Base-by-base conservation (phyloP, 2,329 filamentous ascomycete species). In the Didymella pomorum region DNA sequence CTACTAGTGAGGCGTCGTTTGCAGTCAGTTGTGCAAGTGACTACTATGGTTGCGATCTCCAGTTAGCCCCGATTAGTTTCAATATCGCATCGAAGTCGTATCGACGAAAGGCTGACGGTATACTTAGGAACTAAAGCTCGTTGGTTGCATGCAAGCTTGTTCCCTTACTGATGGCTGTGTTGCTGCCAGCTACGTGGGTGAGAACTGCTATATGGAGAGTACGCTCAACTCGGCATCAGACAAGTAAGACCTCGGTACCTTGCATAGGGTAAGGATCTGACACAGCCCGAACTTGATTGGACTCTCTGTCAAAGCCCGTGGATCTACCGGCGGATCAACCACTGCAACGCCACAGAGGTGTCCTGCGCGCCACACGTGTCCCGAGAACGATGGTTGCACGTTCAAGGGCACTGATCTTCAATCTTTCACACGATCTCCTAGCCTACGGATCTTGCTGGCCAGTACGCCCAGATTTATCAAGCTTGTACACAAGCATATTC, bases 141-240 rank as follows among this genome's bases (percentile, higher is more conserved):
- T 18, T 4, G 44, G 33, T 5, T 54, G 51, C 33, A 39, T 55
- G 33, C 41, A 14, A 7, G 52, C 44, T 11, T 55, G 52, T 35
- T 28, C 52, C 9, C 4, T 16, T 12, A 48, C 33, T 3, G 12
- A 9, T 11, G n/a, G 6, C 1, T 42, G 44, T 42, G 44, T 55
- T 33, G 44, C 52, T 14, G 43, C 35, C 2, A 55, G 52, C 20
- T 55, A 20, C 35, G 44, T 48, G 18, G 44, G 33, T 18, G 10
- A 33, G 9, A 48, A 48, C 23, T 55, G 52, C 26, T 55, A 48
- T 26, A 23, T 43, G 26, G 48, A 55, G 26, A 48, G 16, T 18
- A 33, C 25, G 5, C 44, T 41, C 26, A 42, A 42, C 10, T 6
- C 52, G 9, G 52, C 23, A 1, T 12, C 18, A 9, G 7, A 26